A percentile compares a stretch with the other conserved stretches of the same genome.
Evolutionary conservation across 2,329 filamentous ascomycete genomes (phyloP).

Genomic region (Neoarthrinium moseri): DNA sequence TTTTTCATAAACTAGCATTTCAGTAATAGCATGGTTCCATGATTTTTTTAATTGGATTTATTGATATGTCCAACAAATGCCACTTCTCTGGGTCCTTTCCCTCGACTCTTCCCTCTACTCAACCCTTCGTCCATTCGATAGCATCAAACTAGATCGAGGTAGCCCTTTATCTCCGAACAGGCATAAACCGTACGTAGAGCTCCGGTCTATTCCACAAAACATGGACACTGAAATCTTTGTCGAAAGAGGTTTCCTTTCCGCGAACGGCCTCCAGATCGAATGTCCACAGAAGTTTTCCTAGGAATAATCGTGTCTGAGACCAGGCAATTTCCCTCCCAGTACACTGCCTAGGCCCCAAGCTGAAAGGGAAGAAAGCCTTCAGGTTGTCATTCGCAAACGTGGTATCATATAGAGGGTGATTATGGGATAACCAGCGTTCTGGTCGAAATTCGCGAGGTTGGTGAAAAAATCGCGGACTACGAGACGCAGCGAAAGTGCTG

Average conservation of each 20-base stretch:
- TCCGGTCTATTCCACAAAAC: not conserved
- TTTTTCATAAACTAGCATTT: too few species aligned
- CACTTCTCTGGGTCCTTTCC: too few species aligned
- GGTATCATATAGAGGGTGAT: slow-evolving; percentile 13
- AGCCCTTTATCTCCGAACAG: too few species aligned
- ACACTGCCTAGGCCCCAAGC: slow-evolving; percentile 13
- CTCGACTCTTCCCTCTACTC: too few species aligned
- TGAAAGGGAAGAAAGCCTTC: slow-evolving; percentile 15
- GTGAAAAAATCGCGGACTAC: slow-evolving; percentile 11
- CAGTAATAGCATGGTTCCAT: too few species aligned
- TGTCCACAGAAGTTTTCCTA: not conserved
- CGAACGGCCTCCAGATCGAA: not conserved
- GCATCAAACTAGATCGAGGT: too few species aligned
- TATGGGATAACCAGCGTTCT: slow-evolving; percentile 15
- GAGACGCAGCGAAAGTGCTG: not conserved
- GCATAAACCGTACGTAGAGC: not conserved
- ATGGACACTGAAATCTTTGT: not conserved
- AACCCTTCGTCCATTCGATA: too few species aligned
- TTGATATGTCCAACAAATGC: too few species aligned
- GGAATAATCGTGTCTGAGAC: not conserved
- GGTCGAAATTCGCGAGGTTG: slow-evolving; percentile 11
- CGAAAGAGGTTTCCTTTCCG: not conserved
- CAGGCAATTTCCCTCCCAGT: slow-evolving; percentile 11
- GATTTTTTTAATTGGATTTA: too few species aligned
- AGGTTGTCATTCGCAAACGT: slow-evolving; percentile 10